Base-by-base conservation (phyloP, 2,329 filamentous ascomycete species). In the Fusarium verticillioides region DNA sequence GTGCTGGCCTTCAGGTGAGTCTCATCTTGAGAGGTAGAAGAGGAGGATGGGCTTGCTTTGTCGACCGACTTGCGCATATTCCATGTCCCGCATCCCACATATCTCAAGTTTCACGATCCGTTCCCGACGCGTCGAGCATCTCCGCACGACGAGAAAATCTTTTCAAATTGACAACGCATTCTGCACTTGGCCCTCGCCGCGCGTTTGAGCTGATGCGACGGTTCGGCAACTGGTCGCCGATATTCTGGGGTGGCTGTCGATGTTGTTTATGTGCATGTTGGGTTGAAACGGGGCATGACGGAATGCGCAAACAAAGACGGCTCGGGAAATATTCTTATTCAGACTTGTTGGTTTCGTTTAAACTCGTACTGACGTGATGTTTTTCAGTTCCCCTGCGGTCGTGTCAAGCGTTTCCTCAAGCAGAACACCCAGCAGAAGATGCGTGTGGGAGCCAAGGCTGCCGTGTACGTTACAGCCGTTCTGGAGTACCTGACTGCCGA, bases 321-420 rank as follows among this genome's bases (percentile, higher is more conserved):
- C 60, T 60, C 26, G 47, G 54, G 36, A 40, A 69, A 59, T 62
- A 59, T 56, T 34, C 42, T 49, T 70, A 69, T 61, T 61, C 53
- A 63, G 64, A 64, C 47, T 50, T 62, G 13, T 39, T 61, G 28
- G 6, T 46, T 50, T 37, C 42, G 36, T 53, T 36, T 13, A n/a
- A 32, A 36, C 40, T 42, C 13, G 59, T 58, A 68, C 80, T 81
- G 61, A 82, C 68, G 36, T 49, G 49, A 40, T 21, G 52, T 62
- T 62, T 68, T 75, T 67, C 82, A 99, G 96, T 99, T 99, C 84
- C 96, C 96, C 71, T 99, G 96, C 84, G 96, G 96, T 86, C 96
- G 96, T 92, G 96, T 99, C 85, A 99, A 99, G 93, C 95, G 96
- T 87, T 98, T 98, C 88, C 89, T 99, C 83, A 98, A 98, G 91